Percentiles rank a stretch among this genome's conserved stretches.
Evolutionary conservation across 768 basidiomycete genomes (phyloP).

Genomic region (Trametes gibbosa): DNA sequence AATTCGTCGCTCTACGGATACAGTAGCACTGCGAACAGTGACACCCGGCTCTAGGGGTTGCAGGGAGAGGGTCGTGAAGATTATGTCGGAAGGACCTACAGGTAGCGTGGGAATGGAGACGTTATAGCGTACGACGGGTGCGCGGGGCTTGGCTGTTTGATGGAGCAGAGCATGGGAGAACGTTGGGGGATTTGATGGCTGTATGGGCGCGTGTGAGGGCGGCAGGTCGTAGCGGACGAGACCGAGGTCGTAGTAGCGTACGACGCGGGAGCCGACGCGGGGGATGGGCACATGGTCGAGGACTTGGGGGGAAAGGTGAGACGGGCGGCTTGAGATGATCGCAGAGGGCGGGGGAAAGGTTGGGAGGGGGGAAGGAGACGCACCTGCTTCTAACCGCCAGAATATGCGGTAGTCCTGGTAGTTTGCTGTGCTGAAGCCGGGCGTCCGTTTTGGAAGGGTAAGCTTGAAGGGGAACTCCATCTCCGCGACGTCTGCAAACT

Average conservation of each 20-base stretch:
- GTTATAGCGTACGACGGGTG: slow-evolving; percentile 58
- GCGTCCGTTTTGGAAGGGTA: slow-evolving; percentile 56
- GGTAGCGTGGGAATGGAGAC: slow-evolving; percentile 54
- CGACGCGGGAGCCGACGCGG: slow-evolving; percentile 64
- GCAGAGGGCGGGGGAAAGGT: slow-evolving; percentile 17
- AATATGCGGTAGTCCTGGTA: slow-evolving; percentile 77
- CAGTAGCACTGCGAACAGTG: slow-evolving; percentile 58
- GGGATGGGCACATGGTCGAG: slow-evolving; percentile 64
- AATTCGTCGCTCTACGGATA: slow-evolving; percentile 72
- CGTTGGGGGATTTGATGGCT: slow-evolving; percentile 31
- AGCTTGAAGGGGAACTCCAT: slow-evolving; percentile 71
- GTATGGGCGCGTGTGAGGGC: slow-evolving; percentile 18
- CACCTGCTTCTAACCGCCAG: slow-evolving; percentile 84
- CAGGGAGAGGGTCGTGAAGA: slow-evolving; percentile 62
- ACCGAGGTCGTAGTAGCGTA: slow-evolving; percentile 69
- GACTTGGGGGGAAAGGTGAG: slow-evolving; percentile 39
- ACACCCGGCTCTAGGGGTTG: slow-evolving; percentile 57
- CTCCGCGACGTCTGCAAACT: slow-evolving; percentile 61
- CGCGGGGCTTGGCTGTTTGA: slow-evolving; percentile 52
- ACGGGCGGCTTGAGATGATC: slow-evolving; percentile 5
- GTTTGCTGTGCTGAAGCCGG: slow-evolving; percentile 66
- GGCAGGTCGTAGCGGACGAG: slow-evolving; percentile 71
- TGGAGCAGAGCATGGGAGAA: slow-evolving; percentile 35
- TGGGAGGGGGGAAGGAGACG: slow-evolving; percentile 30
- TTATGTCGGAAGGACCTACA: slow-evolving; percentile 70